A percentile compares a stretch with the other conserved stretches of the same genome.
Evolutionary conservation across 768 basidiomycete species (phyloP).

Genomic region (Gymnopilus junonius): DNA sequence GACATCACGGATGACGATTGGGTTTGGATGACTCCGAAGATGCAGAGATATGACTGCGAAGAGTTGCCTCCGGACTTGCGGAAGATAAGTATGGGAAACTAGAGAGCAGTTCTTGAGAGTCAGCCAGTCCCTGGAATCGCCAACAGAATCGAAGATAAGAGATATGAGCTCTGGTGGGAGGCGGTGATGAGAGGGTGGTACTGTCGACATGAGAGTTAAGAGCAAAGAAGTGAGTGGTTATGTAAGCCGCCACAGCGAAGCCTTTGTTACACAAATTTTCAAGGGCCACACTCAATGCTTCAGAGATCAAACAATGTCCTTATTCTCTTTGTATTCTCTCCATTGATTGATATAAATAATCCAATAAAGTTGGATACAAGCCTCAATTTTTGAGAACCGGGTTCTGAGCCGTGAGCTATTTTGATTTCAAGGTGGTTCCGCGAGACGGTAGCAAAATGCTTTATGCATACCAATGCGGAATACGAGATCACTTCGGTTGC

Average conservation of each 20-base stretch:
- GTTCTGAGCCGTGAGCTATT: too few species aligned
- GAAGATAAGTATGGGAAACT: slow-evolving; percentile 11
- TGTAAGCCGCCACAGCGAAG: background rate
- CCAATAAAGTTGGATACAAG: too few species aligned
- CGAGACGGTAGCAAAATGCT: background rate
- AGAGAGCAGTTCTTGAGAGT: slow-evolving; percentile 16
- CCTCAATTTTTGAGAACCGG: too few species aligned
- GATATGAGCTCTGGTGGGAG: slow-evolving; percentile 21
- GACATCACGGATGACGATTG: slow-evolving; percentile 19
- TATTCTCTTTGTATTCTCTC: too few species aligned
- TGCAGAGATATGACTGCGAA: slow-evolving; percentile 17
- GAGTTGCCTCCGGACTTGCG: slow-evolving; percentile 10
- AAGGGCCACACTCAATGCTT: background rate
- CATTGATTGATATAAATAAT: too few species aligned
- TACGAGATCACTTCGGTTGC: background rate
- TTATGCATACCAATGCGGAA: background rate
- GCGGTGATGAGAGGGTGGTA: background rate
- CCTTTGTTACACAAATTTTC: background rate
- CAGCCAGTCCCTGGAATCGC: slow-evolving; percentile 10
- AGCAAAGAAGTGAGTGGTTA: background rate
- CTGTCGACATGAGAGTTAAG: slow-evolving; percentile 1
- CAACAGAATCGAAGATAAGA: slow-evolving; percentile 18
- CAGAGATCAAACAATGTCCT: too few species aligned
- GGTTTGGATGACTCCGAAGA: slow-evolving; percentile 14
- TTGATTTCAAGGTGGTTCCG: too few species aligned